Conservation (phyloP, 2,329 filamentous ascomycete species). For the Pseudogymnoascus sp. region DNA sequence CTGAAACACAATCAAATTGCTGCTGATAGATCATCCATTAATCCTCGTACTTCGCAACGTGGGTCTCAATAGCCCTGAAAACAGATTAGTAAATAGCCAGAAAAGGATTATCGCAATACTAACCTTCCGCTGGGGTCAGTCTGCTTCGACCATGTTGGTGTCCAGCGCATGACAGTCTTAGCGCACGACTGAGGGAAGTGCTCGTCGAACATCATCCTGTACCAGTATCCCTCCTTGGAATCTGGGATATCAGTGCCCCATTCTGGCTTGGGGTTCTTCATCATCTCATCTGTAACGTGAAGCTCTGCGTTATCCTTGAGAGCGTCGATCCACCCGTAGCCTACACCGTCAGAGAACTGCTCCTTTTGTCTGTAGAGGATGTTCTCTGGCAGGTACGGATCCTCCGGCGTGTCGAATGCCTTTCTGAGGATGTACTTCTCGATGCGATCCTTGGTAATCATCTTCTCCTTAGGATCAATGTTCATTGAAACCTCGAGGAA, state of each 20-base stretch:
- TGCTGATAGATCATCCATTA: slow-evolving; percentile 16
- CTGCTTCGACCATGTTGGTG: slow-evolving; percentile 94
- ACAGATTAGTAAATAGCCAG: slow-evolving; percentile 11
- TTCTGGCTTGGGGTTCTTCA: slow-evolving; percentile 95
- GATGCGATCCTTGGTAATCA: slow-evolving; percentile 76
- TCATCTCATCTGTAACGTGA: slow-evolving; percentile 91
- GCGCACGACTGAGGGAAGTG: slow-evolving; percentile 92
- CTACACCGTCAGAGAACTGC: slow-evolving; percentile 97
- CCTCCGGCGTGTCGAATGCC: slow-evolving; percentile 88
- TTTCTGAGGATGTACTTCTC: slow-evolving; percentile 98
- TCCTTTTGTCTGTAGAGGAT: slow-evolving; percentile 99
- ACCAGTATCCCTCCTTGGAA: slow-evolving; percentile 98
- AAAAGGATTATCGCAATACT: slow-evolving; percentile 8
- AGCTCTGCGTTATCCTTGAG: slow-evolving; percentile 90
- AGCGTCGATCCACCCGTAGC: slow-evolving; percentile 97
- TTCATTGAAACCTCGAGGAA: slow-evolving; percentile 92
- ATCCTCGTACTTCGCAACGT: slow-evolving; percentile 64
- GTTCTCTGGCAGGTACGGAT: slow-evolving; percentile 90
- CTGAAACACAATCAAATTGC: slow-evolving; percentile 18
- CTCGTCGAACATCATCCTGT: slow-evolving; percentile 97
- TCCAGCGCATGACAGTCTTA: slow-evolving; percentile 91
- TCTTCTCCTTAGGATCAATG: slow-evolving; percentile 89
- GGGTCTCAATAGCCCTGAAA: slow-evolving; percentile 63
- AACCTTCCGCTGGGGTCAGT: slow-evolving; percentile 75
- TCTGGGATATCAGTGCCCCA: slow-evolving; percentile 92